These are phyloP conservation scores for Noccaea caerulescens DNA, from an alignment of 345 rosid genomes.

Conservation along the genomic window DNA sequence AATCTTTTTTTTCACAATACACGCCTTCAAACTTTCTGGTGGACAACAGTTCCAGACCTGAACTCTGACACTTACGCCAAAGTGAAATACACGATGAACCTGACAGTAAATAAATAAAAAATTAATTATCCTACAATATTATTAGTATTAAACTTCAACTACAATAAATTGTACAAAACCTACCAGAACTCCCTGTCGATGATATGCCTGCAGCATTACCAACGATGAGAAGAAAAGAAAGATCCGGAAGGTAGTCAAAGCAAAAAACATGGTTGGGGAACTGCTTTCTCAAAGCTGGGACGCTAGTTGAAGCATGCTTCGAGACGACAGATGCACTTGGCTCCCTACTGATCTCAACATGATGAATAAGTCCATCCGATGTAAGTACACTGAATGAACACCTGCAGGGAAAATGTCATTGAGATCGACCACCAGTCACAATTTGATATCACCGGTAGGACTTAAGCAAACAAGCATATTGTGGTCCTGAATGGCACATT, in stretches of 20 bases:
- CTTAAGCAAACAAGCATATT: constrained; percentile 24
- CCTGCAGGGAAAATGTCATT: constrained; percentile 52
- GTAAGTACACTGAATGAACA: constrained; percentile 69
- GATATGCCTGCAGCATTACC: constrained; percentile 55
- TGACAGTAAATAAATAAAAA: constrained; percentile 42
- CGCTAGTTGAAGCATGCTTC: constrained; percentile 44
- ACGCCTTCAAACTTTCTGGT: constrained; percentile 69
- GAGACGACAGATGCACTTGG: constrained; percentile 65
- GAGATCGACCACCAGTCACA: constrained; percentile 24
- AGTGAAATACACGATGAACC: constrained; percentile 71
- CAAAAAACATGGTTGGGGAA: constrained; percentile 74
- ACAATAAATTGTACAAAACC: constrained; percentile 37
- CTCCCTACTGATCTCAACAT: constrained; percentile 69
- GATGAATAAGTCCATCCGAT: constrained; percentile 74
- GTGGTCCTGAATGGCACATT: constrained; percentile 9
- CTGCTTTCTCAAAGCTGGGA: constrained; percentile 50
- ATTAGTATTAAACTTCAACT: constrained; percentile 13
- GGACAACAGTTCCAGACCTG: constrained; percentile 58
- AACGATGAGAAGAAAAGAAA: constrained; percentile 65
- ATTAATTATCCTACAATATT: constrained; percentile 16
- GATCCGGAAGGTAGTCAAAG: constrained; percentile 67
- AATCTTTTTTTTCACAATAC: constrained; percentile 50
- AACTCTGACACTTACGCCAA: constrained; percentile 59
- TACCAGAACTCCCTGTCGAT: constrained; percentile 63
- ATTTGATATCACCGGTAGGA: constrained; percentile 4